A percentile compares a stretch with the other conserved stretches of the same genome.
Evolutionary conservation across 1,284 basidiomycete species (phyloP).

Genomic region (Cryptococcus maquisensis): DNA sequence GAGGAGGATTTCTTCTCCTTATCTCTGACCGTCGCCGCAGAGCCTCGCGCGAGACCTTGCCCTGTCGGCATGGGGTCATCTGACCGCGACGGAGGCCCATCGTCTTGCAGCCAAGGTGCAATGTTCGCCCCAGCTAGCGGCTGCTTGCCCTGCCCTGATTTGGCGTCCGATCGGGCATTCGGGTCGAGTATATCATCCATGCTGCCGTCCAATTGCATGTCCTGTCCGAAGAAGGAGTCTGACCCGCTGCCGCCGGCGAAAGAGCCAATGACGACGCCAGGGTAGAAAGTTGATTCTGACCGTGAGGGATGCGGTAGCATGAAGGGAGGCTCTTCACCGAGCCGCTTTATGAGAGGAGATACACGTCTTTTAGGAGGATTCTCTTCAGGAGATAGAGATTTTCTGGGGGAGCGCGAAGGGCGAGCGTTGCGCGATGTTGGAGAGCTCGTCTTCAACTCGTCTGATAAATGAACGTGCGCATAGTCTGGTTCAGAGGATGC

Average conservation of each 20-base stretch:
- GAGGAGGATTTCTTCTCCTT: slow-evolving; percentile 14
- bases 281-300: slow-evolving; percentile 15
- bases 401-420: neutral
- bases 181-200: slow-evolving; percentile 43
- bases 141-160: slow-evolving; percentile 1
- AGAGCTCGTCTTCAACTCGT: neutral
- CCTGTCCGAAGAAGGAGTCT: slow-evolving; percentile 25
- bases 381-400: neutral
- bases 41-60: slow-evolving; percentile 1
- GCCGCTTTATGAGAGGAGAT: slow-evolving; percentile 22
- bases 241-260: slow-evolving; percentile 12
- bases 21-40: slow-evolving; percentile 12
- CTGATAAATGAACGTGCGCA: neutral
- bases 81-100: slow-evolving; percentile 10
- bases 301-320: slow-evolving; percentile 21
- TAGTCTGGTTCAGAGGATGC: too few relatives aligned
- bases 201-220: slow-evolving; percentile 21
- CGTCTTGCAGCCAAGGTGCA: slow-evolving; percentile 45
- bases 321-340: slow-evolving; percentile 28
- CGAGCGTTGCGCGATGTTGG: neutral
- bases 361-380: neutral
- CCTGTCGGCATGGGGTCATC: slow-evolving; percentile 6
- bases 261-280: slow-evolving; percentile 32
- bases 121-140: slow-evolving; percentile 37
- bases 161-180: slow-evolving; percentile 12